Evolutionary conservation across 768 basidiomycete genomes (phyloP).

Genomic region (Tulasnella sp.): DNA sequence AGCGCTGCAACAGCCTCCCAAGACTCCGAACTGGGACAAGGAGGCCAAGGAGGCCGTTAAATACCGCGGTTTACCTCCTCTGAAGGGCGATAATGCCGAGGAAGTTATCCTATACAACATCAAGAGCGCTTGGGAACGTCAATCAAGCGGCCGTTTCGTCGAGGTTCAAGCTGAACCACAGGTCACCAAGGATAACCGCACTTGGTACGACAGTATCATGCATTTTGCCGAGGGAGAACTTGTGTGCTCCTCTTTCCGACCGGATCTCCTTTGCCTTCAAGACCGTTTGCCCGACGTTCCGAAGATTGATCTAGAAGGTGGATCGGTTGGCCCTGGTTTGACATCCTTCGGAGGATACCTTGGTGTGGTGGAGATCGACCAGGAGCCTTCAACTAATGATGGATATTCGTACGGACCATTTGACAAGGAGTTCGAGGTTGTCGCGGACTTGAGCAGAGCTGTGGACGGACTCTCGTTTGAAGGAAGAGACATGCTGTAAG

Average conservation of each 20-base stretch:
- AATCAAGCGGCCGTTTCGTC: slow-evolving; percentile 27
- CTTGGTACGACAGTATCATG: slow-evolving; percentile 34
- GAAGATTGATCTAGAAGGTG: slow-evolving; percentile 56
- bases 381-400: slow-evolving; percentile 60
- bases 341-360: slow-evolving; percentile 56
- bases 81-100: slow-evolving; percentile 33
- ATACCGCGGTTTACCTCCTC: slow-evolving; percentile 69
- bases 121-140: slow-evolving; percentile 37
- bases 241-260: slow-evolving; percentile 35
- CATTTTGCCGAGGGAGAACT: slow-evolving; percentile 49
- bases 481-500: slow-evolving; percentile 61
- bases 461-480: slow-evolving; percentile 67
- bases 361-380: slow-evolving; percentile 60
- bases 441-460: slow-evolving; percentile 41
- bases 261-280: slow-evolving; percentile 31
- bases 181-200: neutral
- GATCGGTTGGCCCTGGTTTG: slow-evolving; percentile 51
- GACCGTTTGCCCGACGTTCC: slow-evolving; percentile 24
- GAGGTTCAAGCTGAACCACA: slow-evolving; percentile 16
- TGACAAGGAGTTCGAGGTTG: slow-evolving; percentile 27
- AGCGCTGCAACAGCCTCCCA: slow-evolving; percentile 47
- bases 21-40: slow-evolving; percentile 60
- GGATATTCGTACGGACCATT: slow-evolving; percentile 49
- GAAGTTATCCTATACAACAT: slow-evolving; percentile 61
- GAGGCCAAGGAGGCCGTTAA: slow-evolving; percentile 54